Percentiles rank a stretch among this genome's conserved stretches.
phyloP scores from a whole-genome alignment of 805 yeast species.

The Kregervanrija fluxuum region DNA sequence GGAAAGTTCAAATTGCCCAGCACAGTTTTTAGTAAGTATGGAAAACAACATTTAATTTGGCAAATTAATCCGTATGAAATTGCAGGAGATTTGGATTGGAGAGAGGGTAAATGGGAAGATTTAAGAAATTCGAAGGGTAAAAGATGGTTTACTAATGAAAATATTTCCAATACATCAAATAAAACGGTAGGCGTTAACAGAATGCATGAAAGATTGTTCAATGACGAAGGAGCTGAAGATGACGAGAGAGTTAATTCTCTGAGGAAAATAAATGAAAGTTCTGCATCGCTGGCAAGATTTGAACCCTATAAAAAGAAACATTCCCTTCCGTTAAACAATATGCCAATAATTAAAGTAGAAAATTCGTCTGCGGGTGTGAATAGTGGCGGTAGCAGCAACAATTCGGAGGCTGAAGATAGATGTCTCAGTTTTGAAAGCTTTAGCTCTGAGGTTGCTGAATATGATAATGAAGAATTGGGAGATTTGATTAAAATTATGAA shows the following conservation, averaged over 20 bases:
- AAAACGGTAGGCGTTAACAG: background rate
- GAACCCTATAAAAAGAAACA: constrained; percentile 19
- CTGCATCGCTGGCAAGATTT: constrained; percentile 21
- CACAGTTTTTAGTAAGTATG: constrained; percentile 46
- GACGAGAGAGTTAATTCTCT: constrained; percentile 15
- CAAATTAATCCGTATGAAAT: constrained; percentile 56
- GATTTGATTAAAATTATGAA: constrained; percentile 11
- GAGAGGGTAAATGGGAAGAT: constrained; percentile 48
- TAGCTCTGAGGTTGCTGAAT: background rate
- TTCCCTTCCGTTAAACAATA: background rate
- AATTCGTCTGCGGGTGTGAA: background rate
- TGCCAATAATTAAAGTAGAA: constrained; percentile 6
- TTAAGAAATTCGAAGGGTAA: constrained; percentile 37
- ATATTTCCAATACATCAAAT: background rate
- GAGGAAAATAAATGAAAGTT: constrained; percentile 19
- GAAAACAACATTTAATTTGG: constrained; percentile 47
- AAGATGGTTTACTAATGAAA: constrained; percentile 36
- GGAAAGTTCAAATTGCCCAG: constrained; percentile 50
- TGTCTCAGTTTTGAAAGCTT: background rate
- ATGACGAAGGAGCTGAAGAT: constrained; percentile 5
- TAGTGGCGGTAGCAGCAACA: background rate
- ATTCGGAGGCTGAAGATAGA: background rate
- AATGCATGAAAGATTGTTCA: constrained; percentile 4
- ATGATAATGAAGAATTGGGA: constrained; percentile 5
- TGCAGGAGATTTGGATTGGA: constrained; percentile 51